Evolutionary conservation across 2,329 filamentous ascomycete species (phyloP).

Genomic region (Nakataea oryzae): DNA sequence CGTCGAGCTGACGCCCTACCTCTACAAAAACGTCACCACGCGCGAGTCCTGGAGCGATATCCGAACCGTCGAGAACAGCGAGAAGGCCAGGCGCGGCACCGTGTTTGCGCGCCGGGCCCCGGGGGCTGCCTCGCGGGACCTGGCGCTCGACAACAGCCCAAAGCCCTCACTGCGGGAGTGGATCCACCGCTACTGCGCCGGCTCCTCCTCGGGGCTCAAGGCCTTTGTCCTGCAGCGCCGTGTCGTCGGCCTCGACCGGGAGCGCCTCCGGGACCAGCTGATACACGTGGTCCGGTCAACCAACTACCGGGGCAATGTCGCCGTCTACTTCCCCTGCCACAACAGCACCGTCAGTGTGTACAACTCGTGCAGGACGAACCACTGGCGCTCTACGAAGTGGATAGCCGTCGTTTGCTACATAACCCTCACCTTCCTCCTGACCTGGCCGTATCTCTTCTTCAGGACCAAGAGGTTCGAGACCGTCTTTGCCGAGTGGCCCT

Average conservation of each 20-base stretch:
- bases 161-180: conserved; percentile 42
- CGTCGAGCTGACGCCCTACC: conserved; percentile 47
- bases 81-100: conserved; percentile 56
- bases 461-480: conserved; percentile 58
- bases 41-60: conserved; percentile 30
- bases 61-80: conserved; percentile 43
- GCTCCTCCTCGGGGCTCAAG: conserved; percentile 44
- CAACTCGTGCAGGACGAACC: conserved; percentile 50
- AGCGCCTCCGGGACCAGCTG: conserved; percentile 38
- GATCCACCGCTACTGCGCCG: conserved; percentile 56
- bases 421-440: conserved; percentile 57
- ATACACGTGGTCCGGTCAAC: conserved; percentile 49
- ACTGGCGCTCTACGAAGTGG: conserved; percentile 54
- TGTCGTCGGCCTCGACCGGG: conserved; percentile 51
- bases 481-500: conserved; percentile 49
- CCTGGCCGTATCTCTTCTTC: conserved; percentile 62
- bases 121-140: conserved; percentile 26
- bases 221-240: conserved; percentile 39
- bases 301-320: conserved; percentile 54
- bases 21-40: conserved; percentile 34
- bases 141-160: conserved; percentile 25
- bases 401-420: conserved; percentile 55
- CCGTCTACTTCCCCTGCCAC: conserved; percentile 48
- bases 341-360: conserved; percentile 51
- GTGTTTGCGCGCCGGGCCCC: conserved; percentile 41